A percentile compares a stretch with the other conserved stretches of the same genome.
These are phyloP conservation scores for Spergularia marina DNA, from an alignment of 148 eudicot species.

Conservation along the genomic window DNA sequence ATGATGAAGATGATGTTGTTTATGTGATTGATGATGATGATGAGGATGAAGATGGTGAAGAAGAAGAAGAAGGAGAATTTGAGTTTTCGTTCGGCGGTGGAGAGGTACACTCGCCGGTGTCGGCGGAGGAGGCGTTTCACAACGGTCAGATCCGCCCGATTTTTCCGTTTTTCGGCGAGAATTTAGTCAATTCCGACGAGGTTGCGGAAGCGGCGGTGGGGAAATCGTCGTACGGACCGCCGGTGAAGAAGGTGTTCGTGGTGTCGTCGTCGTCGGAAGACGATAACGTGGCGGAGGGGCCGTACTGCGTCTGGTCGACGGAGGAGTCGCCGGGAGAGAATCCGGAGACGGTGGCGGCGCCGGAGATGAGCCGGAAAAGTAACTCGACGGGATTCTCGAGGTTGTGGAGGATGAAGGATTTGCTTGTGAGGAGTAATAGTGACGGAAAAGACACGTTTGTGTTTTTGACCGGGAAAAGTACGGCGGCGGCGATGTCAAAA, in stretches of 20 bases:
- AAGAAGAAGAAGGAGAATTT: slow-evolving; percentile 13
- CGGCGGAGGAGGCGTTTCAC: slow-evolving; percentile 60
- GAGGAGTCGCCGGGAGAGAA: slow-evolving; percentile 22
- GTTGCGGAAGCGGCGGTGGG: background rate
- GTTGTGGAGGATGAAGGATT: slow-evolving; percentile 62
- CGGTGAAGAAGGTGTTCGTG: slow-evolving; percentile 58
- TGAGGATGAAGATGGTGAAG: slow-evolving; percentile 5
- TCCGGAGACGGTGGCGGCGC: slow-evolving; percentile 13
- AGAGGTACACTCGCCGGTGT: slow-evolving; percentile 29
- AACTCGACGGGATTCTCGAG: slow-evolving; percentile 95
- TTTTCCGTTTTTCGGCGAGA: slow-evolving; percentile 34
- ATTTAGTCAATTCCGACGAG: background rate
- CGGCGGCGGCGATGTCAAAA: slow-evolving; percentile 21
- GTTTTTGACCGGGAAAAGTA: slow-evolving; percentile 32
- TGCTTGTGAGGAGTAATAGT: slow-evolving; percentile 56
- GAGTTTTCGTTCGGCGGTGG: slow-evolving; percentile 27
- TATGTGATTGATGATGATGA: background rate
- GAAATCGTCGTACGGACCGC: slow-evolving; percentile 26
- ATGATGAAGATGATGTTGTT: background rate
- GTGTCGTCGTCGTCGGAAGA: slow-evolving; percentile 29
- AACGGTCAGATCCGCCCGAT: slow-evolving; percentile 65
- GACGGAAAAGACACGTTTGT: slow-evolving; percentile 83
- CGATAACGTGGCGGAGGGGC: slow-evolving; percentile 34
- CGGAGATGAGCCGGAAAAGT: slow-evolving; percentile 66
- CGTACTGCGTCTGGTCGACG: slow-evolving; percentile 48